A percentile compares a stretch with the other conserved stretches of the same genome.
These are phyloP conservation scores for Calcarisporium arbuscula DNA, from an alignment of 2,329 filamentous ascomycete genomes.

Conservation along the genomic window DNA sequence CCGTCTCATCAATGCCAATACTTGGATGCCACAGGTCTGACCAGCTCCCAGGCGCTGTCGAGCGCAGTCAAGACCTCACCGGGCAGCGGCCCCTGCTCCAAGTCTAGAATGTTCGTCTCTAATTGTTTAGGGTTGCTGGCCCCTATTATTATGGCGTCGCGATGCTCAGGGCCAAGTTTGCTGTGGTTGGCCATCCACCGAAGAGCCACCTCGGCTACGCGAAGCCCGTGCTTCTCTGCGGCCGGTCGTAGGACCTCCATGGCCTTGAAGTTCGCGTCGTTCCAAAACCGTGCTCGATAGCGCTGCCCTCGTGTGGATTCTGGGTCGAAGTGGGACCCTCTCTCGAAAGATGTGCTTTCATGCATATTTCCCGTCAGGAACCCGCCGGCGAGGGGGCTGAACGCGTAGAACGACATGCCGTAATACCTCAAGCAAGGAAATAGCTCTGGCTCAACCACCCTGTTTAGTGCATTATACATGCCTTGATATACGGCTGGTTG, in stretches of 20 bases:
- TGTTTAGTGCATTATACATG: conserved; percentile 49
- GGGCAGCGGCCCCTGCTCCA: conserved; percentile 8
- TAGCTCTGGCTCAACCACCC: conserved; percentile 60
- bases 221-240: conserved; percentile 5
- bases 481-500: conserved; percentile 67
- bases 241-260: conserved; percentile 5
- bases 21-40: too few species aligned
- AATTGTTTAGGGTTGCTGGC: conserved; percentile 7
- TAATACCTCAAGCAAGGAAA: conserved; percentile 60
- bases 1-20: conserved; percentile 5
- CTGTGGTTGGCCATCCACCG: conserved; percentile 8
- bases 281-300: conserved; percentile 10
- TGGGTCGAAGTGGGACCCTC: conserved; percentile 9
- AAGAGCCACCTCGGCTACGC: conserved; percentile 7
- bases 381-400: conserved; percentile 68
- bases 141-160: conserved; percentile 8
- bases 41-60: conserved; percentile 6
- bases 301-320: not conserved
- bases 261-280: conserved; percentile 9
- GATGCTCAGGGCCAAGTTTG: conserved; percentile 2
- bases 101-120: conserved; percentile 5
- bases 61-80: conserved; percentile 7
- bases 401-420: conserved; percentile 62
- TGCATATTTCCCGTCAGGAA: conserved; percentile 56
- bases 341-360: conserved; percentile 1